These are phyloP conservation scores for Chalara sp. DNA, from an alignment of 2,329 filamentous ascomycete species.

Conservation along the genomic window DNA sequence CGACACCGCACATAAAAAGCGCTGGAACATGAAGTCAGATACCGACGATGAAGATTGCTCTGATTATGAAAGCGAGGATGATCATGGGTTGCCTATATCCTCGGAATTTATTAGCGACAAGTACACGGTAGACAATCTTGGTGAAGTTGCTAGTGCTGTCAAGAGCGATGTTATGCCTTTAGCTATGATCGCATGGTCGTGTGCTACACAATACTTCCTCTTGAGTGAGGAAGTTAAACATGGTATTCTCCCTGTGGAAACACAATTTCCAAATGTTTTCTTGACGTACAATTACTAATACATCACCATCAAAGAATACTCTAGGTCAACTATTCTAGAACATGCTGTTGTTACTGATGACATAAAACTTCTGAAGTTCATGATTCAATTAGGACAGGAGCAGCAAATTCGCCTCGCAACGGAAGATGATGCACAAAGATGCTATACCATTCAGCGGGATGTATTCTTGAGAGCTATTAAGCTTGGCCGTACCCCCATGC, in stretches of 20 bases:
- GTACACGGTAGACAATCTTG: slow-evolving; percentile 72
- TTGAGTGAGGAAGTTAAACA: too few species aligned
- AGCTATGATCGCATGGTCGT: slow-evolving; percentile 38
- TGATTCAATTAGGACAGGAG: too few species aligned
- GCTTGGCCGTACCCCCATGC: slow-evolving; percentile 45
- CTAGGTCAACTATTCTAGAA: too few species aligned
- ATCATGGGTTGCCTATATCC: slow-evolving; percentile 34
- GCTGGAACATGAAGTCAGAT: slow-evolving; percentile 37
- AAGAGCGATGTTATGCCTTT: slow-evolving; percentile 55
- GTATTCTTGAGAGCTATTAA: slow-evolving; percentile 39
- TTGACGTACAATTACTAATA: too few species aligned
- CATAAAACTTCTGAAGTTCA: too few species aligned
- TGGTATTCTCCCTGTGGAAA: too few species aligned
- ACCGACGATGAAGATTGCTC: slow-evolving; percentile 24
- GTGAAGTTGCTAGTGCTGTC: slow-evolving; percentile 60
- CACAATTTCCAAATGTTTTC: too few species aligned
- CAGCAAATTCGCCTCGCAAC: too few species aligned
- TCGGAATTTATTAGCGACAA: slow-evolving; percentile 54
- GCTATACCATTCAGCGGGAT: slow-evolving; percentile 21
- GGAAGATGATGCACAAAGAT: slow-evolving; percentile 8
- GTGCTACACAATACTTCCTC: slow-evolving; percentile 26
- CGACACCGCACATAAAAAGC: slow-evolving; percentile 13
- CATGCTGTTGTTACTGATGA: too few species aligned
- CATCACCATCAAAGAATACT: too few species aligned
- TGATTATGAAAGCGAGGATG: slow-evolving; percentile 15